Conservation (phyloP, 495 filamentous ascomycete genomes). For the Thozetella sp. region DNA sequence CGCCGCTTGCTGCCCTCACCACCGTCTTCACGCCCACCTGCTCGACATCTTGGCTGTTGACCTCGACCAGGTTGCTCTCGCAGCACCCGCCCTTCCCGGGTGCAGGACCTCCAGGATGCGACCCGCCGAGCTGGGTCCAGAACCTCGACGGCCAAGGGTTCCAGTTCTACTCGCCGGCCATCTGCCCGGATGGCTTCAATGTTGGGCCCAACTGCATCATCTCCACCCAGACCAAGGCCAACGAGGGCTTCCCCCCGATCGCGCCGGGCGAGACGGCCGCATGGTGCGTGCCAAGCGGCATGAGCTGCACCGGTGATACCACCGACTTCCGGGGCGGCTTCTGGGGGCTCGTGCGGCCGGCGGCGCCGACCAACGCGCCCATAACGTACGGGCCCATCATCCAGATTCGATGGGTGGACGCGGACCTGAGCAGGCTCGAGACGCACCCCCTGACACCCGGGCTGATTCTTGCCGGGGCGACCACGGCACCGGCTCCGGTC, state of each 20-base stretch:
- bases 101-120: conserved; percentile 29
- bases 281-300: conserved; percentile 38
- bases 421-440: conserved; percentile 31
- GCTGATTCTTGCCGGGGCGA: conserved; percentile 4
- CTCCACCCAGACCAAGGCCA: conserved; percentile 17
- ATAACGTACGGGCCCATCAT: conserved; percentile 39
- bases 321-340: conserved; percentile 40
- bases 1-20: conserved; percentile 36
- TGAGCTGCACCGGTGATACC: conserved; percentile 36
- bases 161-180: conserved; percentile 41
- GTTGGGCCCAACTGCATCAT: conserved; percentile 30
- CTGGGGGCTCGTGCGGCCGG: conserved; percentile 31
- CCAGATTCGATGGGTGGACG: conserved; percentile 38
- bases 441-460: conserved; percentile 35
- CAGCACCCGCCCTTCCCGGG: conserved; percentile 39
- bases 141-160: conserved; percentile 34
- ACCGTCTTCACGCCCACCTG: conserved; percentile 41
- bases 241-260: conserved; percentile 35
- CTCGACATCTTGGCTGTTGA: conserved; percentile 36
- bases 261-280: conserved; percentile 33
- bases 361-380: conserved; percentile 13
- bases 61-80: conserved; percentile 34
- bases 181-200: conserved; percentile 39
- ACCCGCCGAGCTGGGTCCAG: conserved; percentile 32
- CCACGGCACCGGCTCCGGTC: background rate